These are phyloP conservation scores for Fraxinus anomala DNA, from an alignment of 257 asterid species.

Conservation along the genomic window DNA sequence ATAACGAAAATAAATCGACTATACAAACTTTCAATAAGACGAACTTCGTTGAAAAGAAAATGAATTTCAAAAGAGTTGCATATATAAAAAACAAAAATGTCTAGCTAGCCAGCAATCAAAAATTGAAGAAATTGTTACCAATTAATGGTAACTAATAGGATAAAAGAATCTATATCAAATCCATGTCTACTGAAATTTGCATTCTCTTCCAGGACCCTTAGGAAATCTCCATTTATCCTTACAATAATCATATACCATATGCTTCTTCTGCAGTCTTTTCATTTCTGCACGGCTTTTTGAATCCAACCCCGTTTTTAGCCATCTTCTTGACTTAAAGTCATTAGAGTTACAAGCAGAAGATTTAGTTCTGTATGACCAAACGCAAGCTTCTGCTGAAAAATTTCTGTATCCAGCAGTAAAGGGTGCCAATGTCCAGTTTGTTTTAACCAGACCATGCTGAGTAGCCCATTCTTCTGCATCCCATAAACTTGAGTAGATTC, in stretches of 20 bases:
- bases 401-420: slow-evolving; percentile 66
- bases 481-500: slow-evolving; percentile 76
- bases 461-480: slow-evolving; percentile 87
- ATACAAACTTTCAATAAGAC: too few relatives aligned
- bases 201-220: slow-evolving; percentile 60
- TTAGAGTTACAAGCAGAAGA: slow-evolving; percentile 39
- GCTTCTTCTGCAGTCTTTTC: slow-evolving; percentile 50
- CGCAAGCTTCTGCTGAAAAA: slow-evolving; percentile 52
- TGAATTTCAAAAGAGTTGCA: too few relatives aligned
- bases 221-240: slow-evolving; percentile 75
- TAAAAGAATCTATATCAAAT: background rate
- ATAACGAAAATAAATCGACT: too few relatives aligned
- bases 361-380: slow-evolving; percentile 52
- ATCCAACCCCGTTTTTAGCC: slow-evolving; percentile 52
- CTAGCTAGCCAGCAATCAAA: background rate
- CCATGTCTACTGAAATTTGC: slow-evolving; percentile 33
- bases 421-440: slow-evolving; percentile 75
- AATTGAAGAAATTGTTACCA: background rate
- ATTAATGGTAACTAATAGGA: background rate
- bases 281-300: slow-evolving; percentile 40
- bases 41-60: too few relatives aligned
- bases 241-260: slow-evolving; percentile 79
- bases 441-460: slow-evolving; percentile 69
- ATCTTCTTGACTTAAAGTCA: slow-evolving; percentile 28
- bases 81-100: too few relatives aligned